phyloP scores from a whole-genome alignment of 768 basidiomycete species.

The Sarcodon sp. region DNA sequence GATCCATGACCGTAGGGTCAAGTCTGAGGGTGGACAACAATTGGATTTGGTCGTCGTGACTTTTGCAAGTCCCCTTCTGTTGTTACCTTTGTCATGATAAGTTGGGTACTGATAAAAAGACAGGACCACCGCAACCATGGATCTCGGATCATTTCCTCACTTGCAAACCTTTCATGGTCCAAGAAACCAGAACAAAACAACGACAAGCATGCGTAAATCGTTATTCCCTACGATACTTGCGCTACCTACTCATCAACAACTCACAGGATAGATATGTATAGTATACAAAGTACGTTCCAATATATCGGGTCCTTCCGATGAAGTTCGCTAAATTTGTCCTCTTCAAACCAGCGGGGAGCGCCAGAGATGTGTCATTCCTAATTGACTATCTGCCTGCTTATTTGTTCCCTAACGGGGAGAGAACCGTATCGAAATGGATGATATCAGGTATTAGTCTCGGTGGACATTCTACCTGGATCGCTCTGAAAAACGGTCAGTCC shows the following conservation, averaged over 20 bases:
- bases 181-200: slow-evolving; percentile 21
- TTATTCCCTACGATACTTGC: not conserved
- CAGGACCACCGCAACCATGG: slow-evolving; percentile 48
- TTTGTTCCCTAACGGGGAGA: slow-evolving; percentile 57
- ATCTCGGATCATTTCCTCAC: slow-evolving; percentile 20
- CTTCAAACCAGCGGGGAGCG: slow-evolving; percentile 38
- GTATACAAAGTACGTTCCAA: slow-evolving; percentile 24
- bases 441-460: slow-evolving; percentile 72
- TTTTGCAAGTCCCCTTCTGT: slow-evolving; percentile 20
- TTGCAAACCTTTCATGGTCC: slow-evolving; percentile 26
- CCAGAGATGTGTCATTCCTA: slow-evolving; percentile 64
- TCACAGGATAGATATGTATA: slow-evolving; percentile 34
- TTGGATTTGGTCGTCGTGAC: slow-evolving; percentile 34
- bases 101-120: not conserved
- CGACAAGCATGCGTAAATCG: slow-evolving; percentile 28
- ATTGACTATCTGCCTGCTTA: slow-evolving; percentile 70
- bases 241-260: slow-evolving; percentile 1
- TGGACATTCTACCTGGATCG: slow-evolving; percentile 75
- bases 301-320: not conserved
- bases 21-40: slow-evolving; percentile 7
- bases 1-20: slow-evolving; percentile 8
- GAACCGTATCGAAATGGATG: slow-evolving; percentile 52
- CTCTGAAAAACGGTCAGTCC: slow-evolving; percentile 36
- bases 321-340: not conserved
- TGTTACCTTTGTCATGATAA: not conserved